These are phyloP conservation scores for Beauveria sp. DNA, from an alignment of 2,329 filamentous ascomycete species.

Conservation along the genomic window DNA sequence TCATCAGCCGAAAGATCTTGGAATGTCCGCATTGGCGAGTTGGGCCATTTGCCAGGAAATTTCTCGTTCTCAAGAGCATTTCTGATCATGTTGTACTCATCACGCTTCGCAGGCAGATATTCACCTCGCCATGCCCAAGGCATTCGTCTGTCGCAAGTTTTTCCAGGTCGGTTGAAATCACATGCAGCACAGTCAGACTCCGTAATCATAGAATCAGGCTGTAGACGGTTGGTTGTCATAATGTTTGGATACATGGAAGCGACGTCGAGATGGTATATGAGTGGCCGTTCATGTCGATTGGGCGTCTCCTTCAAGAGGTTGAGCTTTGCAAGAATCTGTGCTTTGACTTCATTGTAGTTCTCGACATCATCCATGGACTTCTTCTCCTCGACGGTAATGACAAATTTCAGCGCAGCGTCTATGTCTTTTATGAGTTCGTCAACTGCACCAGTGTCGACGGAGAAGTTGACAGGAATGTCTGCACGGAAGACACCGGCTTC, in stretches of 20 bases:
- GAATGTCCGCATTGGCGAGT: conserved; percentile 64
- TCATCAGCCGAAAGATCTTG: conserved; percentile 76
- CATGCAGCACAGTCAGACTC: conserved; percentile 95
- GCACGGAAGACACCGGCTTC: conserved; percentile 95
- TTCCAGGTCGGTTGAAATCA: conserved; percentile 95
- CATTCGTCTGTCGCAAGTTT: conserved; percentile 89
- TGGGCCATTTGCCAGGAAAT: conserved; percentile 74
- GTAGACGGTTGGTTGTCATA: conserved; percentile 97
- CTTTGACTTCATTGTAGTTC: conserved; percentile 79
- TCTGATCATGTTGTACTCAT: conserved; percentile 99
- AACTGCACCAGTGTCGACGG: conserved; percentile 78
- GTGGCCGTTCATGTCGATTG: conserved; percentile 73
- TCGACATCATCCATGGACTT: conserved; percentile 71
- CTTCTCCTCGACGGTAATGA: conserved; percentile 75
- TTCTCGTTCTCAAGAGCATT: conserved; percentile 85
- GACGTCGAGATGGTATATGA: conserved; percentile 97
- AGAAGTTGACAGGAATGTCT: conserved; percentile 92
- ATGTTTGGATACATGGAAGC: conserved; percentile 99
- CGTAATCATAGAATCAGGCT: conserved; percentile 97
- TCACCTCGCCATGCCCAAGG: conserved; percentile 99
- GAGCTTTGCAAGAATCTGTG: conserved; percentile 68
- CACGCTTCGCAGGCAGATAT: conserved; percentile 88
- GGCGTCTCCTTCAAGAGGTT: conserved; percentile 71
- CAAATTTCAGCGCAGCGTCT: conserved; percentile 83
- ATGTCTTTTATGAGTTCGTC: conserved; percentile 83